Conservation (phyloP, 352 stramenopile genomes). For the Phytophthora ramorum region DNA sequence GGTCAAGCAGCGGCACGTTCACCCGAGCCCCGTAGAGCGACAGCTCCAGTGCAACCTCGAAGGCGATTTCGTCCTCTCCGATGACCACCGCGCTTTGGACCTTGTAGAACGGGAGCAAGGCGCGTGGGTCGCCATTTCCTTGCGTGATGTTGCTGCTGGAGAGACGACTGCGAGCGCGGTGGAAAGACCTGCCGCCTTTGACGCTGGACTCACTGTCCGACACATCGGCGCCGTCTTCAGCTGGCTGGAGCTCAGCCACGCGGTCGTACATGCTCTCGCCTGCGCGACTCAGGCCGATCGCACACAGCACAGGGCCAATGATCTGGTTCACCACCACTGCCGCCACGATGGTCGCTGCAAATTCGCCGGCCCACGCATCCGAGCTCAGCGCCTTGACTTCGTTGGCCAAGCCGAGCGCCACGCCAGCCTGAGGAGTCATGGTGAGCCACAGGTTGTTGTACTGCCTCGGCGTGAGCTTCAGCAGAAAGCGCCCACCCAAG, state of each 20-base stretch:
- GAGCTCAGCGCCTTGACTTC: constrained; percentile 60
- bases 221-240: constrained; percentile 9
- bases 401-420: constrained; percentile 65
- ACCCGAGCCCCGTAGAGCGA: constrained; percentile 71
- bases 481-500: constrained; percentile 60
- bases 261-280: constrained; percentile 58
- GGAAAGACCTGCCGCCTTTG: constrained; percentile 5
- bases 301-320: constrained; percentile 67
- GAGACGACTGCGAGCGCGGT: constrained; percentile 23
- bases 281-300: constrained; percentile 56
- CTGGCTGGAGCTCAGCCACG: constrained; percentile 10
- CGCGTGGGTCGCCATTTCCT: constrained; percentile 51
- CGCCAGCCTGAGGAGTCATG: constrained; percentile 76
- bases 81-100: constrained; percentile 66
- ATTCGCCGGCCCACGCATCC: constrained; percentile 66
- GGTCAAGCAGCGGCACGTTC: constrained; percentile 64
- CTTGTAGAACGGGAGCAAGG: constrained; percentile 56
- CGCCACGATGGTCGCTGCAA: constrained; percentile 68
- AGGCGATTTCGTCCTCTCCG: constrained; percentile 67
- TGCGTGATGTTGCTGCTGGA: constrained; percentile 35
- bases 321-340: constrained; percentile 81
- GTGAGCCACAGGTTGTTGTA: constrained; percentile 84
- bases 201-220: constrained; percentile 21
- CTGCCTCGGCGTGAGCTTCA: constrained; percentile 61
- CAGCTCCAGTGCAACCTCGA: constrained; percentile 68